Conservation (phyloP, 129 eudicot genomes). For the Scalesia atractyloides region DNA sequence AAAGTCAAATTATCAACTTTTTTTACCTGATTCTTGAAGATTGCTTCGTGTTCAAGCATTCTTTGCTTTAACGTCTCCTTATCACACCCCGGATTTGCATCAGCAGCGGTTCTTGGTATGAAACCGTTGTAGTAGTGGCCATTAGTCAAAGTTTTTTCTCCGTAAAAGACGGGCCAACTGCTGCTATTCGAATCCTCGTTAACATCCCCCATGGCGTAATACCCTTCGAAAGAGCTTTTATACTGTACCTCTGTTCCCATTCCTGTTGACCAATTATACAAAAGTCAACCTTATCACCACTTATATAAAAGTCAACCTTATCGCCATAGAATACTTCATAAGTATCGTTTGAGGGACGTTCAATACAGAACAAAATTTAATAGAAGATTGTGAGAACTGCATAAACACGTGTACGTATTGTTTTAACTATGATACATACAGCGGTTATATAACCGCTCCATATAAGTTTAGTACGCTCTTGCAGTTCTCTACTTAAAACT, state of each 20-base stretch:
- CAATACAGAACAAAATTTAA: slow-evolving; percentile 36
- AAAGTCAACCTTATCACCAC: slow-evolving; percentile 7
- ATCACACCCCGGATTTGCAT: slow-evolving; percentile 54
- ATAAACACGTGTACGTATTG: too few species aligned
- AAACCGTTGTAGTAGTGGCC: slow-evolving; percentile 69
- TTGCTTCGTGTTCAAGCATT: slow-evolving; percentile 93
- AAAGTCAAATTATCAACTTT: slow-evolving; percentile 27
- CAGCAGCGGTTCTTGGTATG: slow-evolving; percentile 47
- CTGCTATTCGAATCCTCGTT: slow-evolving; percentile 80
- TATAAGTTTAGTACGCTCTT: too few species aligned
- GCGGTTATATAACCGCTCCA: too few species aligned
- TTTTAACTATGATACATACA: too few species aligned
- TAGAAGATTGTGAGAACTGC: too few species aligned
- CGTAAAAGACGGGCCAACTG: slow-evolving; percentile 70
- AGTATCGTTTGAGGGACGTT: slow-evolving; percentile 65
- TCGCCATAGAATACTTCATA: slow-evolving; percentile 4
- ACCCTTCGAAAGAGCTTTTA: slow-evolving; percentile 68
- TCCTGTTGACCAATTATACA: slow-evolving; percentile 44
- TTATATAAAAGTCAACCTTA: slow-evolving; percentile 5
- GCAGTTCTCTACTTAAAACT: too few species aligned
- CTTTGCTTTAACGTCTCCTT: slow-evolving; percentile 76
- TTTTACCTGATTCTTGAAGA: slow-evolving; percentile 78
- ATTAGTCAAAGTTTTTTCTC: slow-evolving; percentile 57
- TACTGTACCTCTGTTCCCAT: slow-evolving; percentile 91
- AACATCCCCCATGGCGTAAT: slow-evolving; percentile 85